A percentile compares a stretch with the other conserved stretches of the same genome.
These are phyloP conservation scores for Tephrocybe rancida DNA, from an alignment of 768 basidiomycete genomes.

Conservation along the genomic window DNA sequence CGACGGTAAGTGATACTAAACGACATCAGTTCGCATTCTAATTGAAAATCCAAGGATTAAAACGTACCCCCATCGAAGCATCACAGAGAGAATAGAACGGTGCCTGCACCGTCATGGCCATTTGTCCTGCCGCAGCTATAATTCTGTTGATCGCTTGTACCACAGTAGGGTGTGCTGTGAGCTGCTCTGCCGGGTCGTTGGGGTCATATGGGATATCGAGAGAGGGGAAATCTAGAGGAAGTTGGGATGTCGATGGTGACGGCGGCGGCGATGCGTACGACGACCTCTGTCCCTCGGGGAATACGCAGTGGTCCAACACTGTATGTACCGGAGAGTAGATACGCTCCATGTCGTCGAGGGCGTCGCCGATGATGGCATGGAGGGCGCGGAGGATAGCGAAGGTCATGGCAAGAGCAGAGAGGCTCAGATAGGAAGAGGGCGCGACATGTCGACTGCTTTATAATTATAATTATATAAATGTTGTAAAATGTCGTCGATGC, in stretches of 20 bases:
- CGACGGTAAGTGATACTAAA: slow-evolving; percentile 74
- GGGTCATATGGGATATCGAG: slow-evolving; percentile 50
- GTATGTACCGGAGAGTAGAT: slow-evolving; percentile 43
- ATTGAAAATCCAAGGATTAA: not conserved
- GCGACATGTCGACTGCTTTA: slow-evolving; percentile 6
- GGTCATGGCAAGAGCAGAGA: slow-evolving; percentile 42
- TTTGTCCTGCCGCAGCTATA: slow-evolving; percentile 70
- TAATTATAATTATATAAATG: slow-evolving; percentile 14
- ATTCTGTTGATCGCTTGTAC: slow-evolving; percentile 63
- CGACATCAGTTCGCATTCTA: not conserved
- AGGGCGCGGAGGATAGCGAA: slow-evolving; percentile 66
- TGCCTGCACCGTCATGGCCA: slow-evolving; percentile 62
- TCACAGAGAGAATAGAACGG: slow-evolving; percentile 78
- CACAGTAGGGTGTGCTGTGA: slow-evolving; percentile 63
- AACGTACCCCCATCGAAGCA: slow-evolving; percentile 67
- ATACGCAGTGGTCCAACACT: slow-evolving; percentile 8
- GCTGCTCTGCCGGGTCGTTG: slow-evolving; percentile 49
- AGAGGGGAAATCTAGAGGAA: slow-evolving; percentile 56
- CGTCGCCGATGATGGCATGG: slow-evolving; percentile 66
- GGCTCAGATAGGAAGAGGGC: not conserved
- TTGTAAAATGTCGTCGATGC: slow-evolving; percentile 2
- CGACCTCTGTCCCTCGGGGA: not conserved
- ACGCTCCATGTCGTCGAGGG: slow-evolving; percentile 67
- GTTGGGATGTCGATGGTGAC: slow-evolving; percentile 25
- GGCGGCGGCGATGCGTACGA: slow-evolving; percentile 34